Percentiles rank a stretch among this genome's conserved stretches.
Conservation (phyloP, 352 stramenopile species). For the Pythium coloratum region DNA sequence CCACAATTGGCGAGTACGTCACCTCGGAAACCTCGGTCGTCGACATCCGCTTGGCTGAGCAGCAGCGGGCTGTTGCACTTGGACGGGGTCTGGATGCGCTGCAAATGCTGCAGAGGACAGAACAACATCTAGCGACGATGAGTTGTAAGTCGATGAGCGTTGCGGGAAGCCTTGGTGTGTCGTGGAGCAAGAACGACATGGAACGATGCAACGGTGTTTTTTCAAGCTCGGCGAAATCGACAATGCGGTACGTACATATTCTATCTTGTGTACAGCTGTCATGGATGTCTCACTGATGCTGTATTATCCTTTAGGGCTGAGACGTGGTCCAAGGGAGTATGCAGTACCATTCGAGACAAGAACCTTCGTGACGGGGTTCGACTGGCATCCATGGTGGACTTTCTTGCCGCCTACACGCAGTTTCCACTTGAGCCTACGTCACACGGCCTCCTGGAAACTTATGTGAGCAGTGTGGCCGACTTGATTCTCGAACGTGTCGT, state of each 20-base stretch:
- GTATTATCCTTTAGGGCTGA: neutral
- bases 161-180: conserved; percentile 1
- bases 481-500: conserved; percentile 15
- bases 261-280: neutral
- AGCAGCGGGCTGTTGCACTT: neutral
- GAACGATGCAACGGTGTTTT: neutral
- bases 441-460: neutral
- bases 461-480: conserved; percentile 7
- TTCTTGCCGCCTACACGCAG: conserved; percentile 4
- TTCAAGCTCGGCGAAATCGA: neutral
- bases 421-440: neutral
- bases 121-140: neutral
- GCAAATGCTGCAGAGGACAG: conserved; percentile 6
- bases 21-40: conserved; percentile 7
- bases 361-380: neutral
- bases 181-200: neutral
- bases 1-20: conserved; percentile 11
- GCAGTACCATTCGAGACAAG: neutral
- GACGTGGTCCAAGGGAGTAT: neutral
- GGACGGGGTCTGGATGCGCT: conserved; percentile 4
- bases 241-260: neutral
- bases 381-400: conserved; percentile 18
- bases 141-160: neutral
- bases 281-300: neutral
- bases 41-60: conserved; percentile 12